phyloP scores from a whole-genome alignment of 306 rosid genomes.

The Myrica gale region DNA sequence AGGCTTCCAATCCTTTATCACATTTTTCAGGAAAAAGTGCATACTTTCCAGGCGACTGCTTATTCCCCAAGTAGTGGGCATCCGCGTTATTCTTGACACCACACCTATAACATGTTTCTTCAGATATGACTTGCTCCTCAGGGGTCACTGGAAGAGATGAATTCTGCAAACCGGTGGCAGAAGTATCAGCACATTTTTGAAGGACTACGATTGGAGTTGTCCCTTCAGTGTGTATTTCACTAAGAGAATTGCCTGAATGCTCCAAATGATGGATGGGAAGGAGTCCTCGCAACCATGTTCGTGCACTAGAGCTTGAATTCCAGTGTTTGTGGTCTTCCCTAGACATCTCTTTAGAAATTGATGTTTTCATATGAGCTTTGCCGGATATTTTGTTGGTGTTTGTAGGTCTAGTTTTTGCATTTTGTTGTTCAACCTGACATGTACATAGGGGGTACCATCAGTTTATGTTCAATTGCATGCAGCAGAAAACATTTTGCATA shows the following conservation, averaged over 20 bases:
- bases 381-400: constrained; percentile 27
- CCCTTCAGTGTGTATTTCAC: constrained; percentile 1
- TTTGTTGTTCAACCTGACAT: constrained; percentile 38
- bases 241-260: constrained; percentile 31
- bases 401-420: constrained; percentile 19
- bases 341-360: constrained; percentile 17
- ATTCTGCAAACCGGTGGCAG: background rate
- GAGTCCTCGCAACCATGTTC: constrained; percentile 31
- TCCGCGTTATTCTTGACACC: background rate
- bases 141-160: background rate
- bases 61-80: constrained; percentile 5
- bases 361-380: constrained; percentile 29
- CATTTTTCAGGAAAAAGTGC: constrained; percentile 28
- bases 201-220: background rate
- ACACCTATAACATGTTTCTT: background rate
- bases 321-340: constrained; percentile 27
- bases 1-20: constrained; percentile 28
- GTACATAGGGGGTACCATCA: constrained; percentile 15
- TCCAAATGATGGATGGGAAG: constrained; percentile 27
- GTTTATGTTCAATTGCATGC: background rate
- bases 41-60: constrained; percentile 16
- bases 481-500: no score
- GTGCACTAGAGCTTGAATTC: constrained; percentile 34
- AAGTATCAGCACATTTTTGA: background rate
- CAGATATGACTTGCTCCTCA: background rate